These are phyloP conservation scores for Clitopilus passeckerianus DNA, from an alignment of 768 basidiomycete species.

Conservation along the genomic window DNA sequence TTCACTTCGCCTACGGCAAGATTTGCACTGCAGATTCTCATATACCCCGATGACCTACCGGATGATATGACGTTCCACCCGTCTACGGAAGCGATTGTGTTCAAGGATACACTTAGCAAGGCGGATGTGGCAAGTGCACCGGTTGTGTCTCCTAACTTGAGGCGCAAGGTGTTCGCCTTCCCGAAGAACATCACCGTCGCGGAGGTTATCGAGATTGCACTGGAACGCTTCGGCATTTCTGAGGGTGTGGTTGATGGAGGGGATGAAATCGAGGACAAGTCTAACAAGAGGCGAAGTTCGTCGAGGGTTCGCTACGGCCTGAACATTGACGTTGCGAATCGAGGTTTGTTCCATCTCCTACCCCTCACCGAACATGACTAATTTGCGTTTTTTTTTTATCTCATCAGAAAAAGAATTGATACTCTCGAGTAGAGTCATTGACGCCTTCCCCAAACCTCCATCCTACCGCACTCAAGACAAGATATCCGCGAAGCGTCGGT, in stretches of 20 bases:
- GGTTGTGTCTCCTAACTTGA: conserved; percentile 51
- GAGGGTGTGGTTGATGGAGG: conserved; percentile 99
- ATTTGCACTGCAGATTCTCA: conserved; percentile 83
- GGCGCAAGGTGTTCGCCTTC: conserved; percentile 85
- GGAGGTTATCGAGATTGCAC: conserved; percentile 88
- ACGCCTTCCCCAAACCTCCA: conserved; percentile 77
- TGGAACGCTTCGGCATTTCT: conserved; percentile 91
- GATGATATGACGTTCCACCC: conserved; percentile 96
- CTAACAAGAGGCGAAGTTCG: conserved; percentile 73
- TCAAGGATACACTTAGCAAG: conserved; percentile 67
- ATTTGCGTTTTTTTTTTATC: background rate
- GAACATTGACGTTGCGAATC: conserved; percentile 49
- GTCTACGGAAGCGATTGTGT: conserved; percentile 89
- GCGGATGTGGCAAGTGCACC: conserved; percentile 39
- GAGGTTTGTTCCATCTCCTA: conserved; percentile 45
- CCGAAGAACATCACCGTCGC: conserved; percentile 95
- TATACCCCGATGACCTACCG: conserved; percentile 88
- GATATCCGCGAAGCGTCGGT: conserved; percentile 73
- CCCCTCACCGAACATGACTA: background rate
- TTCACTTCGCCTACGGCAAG: conserved; percentile 80
- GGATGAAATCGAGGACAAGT: conserved; percentile 95
- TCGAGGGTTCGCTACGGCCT: conserved; percentile 82
- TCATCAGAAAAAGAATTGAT: conserved; percentile 67
- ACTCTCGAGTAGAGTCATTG: conserved; percentile 80
- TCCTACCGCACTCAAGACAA: conserved; percentile 59